Conservation (phyloP, 805 yeast genomes). For the Cyberlindnera euphorbiae region DNA sequence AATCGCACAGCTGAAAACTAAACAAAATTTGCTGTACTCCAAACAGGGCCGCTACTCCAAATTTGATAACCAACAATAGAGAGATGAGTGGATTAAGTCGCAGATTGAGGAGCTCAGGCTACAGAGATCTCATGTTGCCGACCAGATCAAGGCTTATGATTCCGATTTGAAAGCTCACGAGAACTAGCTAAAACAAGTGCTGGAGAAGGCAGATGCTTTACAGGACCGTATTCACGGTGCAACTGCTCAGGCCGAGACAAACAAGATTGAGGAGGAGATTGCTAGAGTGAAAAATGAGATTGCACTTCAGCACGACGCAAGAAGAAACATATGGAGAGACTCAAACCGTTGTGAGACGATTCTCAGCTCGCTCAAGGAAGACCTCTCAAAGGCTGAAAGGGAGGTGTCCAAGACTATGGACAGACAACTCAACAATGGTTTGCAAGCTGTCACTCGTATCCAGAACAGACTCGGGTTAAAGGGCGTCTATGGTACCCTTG, state of each 20-base stretch:
- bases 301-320: slow-evolving; percentile 49
- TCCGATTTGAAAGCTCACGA: slow-evolving; percentile 13
- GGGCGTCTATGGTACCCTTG: slow-evolving; percentile 78
- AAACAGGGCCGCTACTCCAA: slow-evolving; percentile 68
- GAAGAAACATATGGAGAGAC: slow-evolving; percentile 75
- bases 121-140: slow-evolving; percentile 19
- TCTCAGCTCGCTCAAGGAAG: slow-evolving; percentile 48
- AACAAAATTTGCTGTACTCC: slow-evolving; percentile 56
- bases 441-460: slow-evolving; percentile 63
- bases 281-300: slow-evolving; percentile 37
- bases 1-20: slow-evolving; percentile 39
- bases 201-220: slow-evolving; percentile 29
- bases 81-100: slow-evolving; percentile 60
- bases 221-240: slow-evolving; percentile 36
- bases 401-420: slow-evolving; percentile 70
- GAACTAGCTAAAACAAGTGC: slow-evolving; percentile 9
- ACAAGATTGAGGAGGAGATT: slow-evolving; percentile 16
- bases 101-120: slow-evolving; percentile 40
- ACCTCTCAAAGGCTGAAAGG: slow-evolving; percentile 53
- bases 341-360: slow-evolving; percentile 62
- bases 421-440: slow-evolving; percentile 62
- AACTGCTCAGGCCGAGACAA: slow-evolving; percentile 25
- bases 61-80: slow-evolving; percentile 49
- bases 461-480: slow-evolving; percentile 51
- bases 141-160: slow-evolving; percentile 11